Base-by-base conservation (phyloP, 2,329 filamentous ascomycete genomes). In the Xylariaceae sp. region DNA sequence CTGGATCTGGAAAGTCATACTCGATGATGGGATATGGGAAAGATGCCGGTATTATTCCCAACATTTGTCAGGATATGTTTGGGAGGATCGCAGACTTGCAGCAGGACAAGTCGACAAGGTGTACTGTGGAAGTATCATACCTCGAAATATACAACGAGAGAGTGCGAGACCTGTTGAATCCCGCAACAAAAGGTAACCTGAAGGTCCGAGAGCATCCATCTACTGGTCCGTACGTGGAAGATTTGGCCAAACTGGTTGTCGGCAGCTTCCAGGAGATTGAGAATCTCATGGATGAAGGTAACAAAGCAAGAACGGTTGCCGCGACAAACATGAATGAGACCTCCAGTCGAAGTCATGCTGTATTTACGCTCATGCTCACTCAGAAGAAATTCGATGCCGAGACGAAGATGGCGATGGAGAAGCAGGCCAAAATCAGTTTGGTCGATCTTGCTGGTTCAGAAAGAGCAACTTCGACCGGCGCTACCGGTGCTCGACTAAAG, bases 291-390 rank as follows among this genome's bases (percentile, higher is more conserved):
- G 95, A 99, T 71, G 93, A 98, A 76, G 95, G 95, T 69, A 99
- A 99, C 80, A 99, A 99, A 77, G 95, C 95, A 32, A 85, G 95
- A 80, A 99, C 95, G 0, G 95, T 99, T 40, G 95, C 95, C 2
- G 95, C 95, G 7, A 99, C 95, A 40, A 99, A 98, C 82, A 99
- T 99, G 95, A 99, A 99, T 80, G 95, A 98, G 75, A 99, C 96
- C 0, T 97, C 92, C 57, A 96, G 92, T 83, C 89, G 95, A 80
- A 98, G 93, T 72, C 95, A 99, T 74, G 95, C 95, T 41, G 96
- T 99, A 49, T 99, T 99, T 73, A 99, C 96, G 19, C 80, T 99
- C 51, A 98, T 93, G 69, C 80, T 99, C 45, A 96, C 92, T 0
- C 95, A 99, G 73, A 98, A 97, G 74, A 87, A 90, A 58, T 89